Evolutionary conservation across 305 asterid genomes (phyloP).

Genomic region (Fraxinus dipetala): DNA sequence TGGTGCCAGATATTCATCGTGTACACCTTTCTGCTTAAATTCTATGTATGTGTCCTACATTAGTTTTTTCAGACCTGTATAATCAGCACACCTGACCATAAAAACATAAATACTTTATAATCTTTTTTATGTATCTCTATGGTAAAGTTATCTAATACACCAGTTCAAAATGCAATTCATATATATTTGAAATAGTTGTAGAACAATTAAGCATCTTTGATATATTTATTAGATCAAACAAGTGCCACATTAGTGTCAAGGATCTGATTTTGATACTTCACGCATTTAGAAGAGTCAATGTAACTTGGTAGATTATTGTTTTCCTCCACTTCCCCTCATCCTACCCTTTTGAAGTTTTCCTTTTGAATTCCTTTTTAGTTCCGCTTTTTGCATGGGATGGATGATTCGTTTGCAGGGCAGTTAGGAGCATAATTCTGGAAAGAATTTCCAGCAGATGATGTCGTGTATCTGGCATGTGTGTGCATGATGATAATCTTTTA

Average conservation of each 20-base stretch:
- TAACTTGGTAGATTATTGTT: neutral
- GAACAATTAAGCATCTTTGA: neutral
- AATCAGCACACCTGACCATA: neutral
- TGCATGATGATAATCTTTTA: constrained; percentile 2
- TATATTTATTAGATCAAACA: neutral
- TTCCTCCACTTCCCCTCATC: neutral
- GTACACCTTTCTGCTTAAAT: neutral
- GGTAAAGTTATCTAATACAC: neutral
- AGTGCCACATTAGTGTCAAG: neutral
- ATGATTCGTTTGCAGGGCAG: neutral
- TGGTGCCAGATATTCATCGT: neutral
- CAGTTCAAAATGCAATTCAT: neutral
- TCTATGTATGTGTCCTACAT: neutral
- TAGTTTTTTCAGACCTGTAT: neutral
- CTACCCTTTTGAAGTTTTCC: neutral
- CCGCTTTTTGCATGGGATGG: neutral
- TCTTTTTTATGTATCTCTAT: neutral
- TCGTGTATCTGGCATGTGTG: neutral
- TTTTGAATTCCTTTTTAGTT: neutral
- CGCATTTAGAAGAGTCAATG: neutral
- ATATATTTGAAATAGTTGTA: neutral
- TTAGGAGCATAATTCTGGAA: neutral
- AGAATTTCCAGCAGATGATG: neutral
- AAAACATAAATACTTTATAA: neutral
- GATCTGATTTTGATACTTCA: neutral